Evolutionary conservation across 2,329 filamentous ascomycete species (phyloP).

Genomic region (Aspergillus phoenicis): DNA sequence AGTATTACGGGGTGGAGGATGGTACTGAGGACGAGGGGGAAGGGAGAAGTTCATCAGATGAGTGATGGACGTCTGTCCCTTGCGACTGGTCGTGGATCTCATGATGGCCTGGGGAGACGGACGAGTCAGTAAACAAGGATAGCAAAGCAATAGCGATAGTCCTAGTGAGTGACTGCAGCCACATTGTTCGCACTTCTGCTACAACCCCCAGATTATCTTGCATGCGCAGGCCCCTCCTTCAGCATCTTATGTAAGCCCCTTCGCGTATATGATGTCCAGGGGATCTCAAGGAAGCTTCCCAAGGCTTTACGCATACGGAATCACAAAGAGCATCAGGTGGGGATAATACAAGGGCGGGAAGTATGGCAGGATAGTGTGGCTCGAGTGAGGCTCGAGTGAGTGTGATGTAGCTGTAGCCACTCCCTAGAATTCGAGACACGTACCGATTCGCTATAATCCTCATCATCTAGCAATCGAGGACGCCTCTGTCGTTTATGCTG

Average conservation of each 20-base stretch:
- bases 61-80: constrained; percentile 95
- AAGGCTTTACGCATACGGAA: not conserved
- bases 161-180: not conserved
- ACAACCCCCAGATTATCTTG: not conserved
- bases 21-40: constrained; percentile 68
- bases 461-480: constrained; percentile 75
- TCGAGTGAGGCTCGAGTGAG: not conserved
- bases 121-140: constrained; percentile 19
- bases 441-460: constrained; percentile 81
- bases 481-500: constrained; percentile 82
- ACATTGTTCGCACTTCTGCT: not conserved
- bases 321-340: not conserved
- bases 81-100: constrained; percentile 68
- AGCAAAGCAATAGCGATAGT: not conserved
- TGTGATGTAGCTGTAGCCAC: not conserved
- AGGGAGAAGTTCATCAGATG: constrained; percentile 91
- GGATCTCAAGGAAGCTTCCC: not conserved
- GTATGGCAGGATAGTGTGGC: not conserved
- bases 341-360: not conserved
- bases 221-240: not conserved
- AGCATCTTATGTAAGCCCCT: not conserved
- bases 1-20: constrained; percentile 60
- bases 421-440: constrained; percentile 37
- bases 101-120: constrained; percentile 56
- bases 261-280: not conserved